phyloP scores from a whole-genome alignment of 352 stramenopile genomes.

The Achlya hypogyna region DNA sequence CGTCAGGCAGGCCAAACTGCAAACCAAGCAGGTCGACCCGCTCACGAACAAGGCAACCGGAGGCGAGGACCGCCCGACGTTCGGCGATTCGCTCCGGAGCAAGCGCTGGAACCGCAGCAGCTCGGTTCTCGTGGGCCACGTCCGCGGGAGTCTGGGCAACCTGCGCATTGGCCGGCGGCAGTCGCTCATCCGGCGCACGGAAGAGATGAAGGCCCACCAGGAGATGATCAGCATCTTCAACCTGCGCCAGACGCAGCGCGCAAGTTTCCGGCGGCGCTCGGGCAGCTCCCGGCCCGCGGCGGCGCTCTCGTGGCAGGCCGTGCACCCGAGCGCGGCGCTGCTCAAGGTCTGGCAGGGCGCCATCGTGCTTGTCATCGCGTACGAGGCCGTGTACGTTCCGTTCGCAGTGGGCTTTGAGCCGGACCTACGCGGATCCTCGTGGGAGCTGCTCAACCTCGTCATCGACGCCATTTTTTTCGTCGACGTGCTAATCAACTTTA shows the following conservation, averaged over 20 bases:
- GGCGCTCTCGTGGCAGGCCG: not conserved
- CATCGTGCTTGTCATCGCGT: slow-evolving; percentile 23
- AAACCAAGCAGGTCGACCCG: not conserved
- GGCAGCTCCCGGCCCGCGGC: not conserved
- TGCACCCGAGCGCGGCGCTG: slow-evolving; percentile 22
- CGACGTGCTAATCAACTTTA: slow-evolving; percentile 35
- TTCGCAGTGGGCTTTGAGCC: slow-evolving; percentile 30
- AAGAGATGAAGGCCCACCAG: not conserved
- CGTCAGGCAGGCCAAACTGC: not conserved
- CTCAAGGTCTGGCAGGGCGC: slow-evolving; percentile 24
- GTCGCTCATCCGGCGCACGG: not conserved
- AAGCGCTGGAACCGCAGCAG: not conserved
- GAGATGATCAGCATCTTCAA: slow-evolving; percentile 10
- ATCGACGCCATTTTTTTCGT: slow-evolving; percentile 30
- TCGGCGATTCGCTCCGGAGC: not conserved
- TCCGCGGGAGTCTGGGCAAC: not conserved
- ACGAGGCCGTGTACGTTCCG: slow-evolving; percentile 33
- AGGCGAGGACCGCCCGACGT: not conserved
- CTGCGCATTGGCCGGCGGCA: not conserved
- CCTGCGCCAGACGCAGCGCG: not conserved
- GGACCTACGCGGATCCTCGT: not conserved
- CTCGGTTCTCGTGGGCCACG: not conserved
- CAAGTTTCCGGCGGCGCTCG: not conserved
- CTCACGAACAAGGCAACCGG: not conserved
- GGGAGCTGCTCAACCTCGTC: slow-evolving; percentile 8